Conservation (phyloP, 345 rosid species). For the Salix purpurea region DNA sequence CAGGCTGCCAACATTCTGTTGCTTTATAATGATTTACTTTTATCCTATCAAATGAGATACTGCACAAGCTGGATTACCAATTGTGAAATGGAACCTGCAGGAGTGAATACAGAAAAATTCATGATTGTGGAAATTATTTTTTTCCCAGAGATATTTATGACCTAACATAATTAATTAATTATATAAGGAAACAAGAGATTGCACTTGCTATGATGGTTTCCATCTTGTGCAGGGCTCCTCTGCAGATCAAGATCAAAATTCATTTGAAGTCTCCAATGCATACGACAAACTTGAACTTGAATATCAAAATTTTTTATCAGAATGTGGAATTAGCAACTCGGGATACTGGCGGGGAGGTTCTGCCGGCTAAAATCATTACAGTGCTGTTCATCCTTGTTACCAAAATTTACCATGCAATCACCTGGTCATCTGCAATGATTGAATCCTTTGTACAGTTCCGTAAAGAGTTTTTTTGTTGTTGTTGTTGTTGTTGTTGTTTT, state of each 20-base stretch:
- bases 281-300: slow-evolving; percentile 31
- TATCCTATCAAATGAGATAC: too few species aligned
- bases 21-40: too few species aligned
- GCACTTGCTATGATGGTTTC: neutral
- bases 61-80: too few species aligned
- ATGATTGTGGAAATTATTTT: neutral
- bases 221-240: slow-evolving; percentile 8
- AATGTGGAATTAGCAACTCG: slow-evolving; percentile 32
- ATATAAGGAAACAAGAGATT: too few species aligned
- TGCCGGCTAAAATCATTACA: slow-evolving; percentile 7
- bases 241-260: slow-evolving; percentile 17
- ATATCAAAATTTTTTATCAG: slow-evolving; percentile 35
- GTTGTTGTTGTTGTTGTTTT: neutral
- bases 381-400: neutral
- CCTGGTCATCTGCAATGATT: neutral
- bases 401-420: neutral
- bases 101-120: neutral
- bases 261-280: slow-evolving; percentile 10
- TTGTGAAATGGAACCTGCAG: neutral
- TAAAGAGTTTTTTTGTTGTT: neutral
- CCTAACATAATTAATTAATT: neutral
- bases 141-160: too few species aligned
- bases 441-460: neutral
- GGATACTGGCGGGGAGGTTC: slow-evolving; percentile 38
- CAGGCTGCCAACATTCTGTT: too few species aligned